Evolutionary conservation across 192 early-diverging fungal species (phyloP).

Genomic region (Coemansia reversa): DNA sequence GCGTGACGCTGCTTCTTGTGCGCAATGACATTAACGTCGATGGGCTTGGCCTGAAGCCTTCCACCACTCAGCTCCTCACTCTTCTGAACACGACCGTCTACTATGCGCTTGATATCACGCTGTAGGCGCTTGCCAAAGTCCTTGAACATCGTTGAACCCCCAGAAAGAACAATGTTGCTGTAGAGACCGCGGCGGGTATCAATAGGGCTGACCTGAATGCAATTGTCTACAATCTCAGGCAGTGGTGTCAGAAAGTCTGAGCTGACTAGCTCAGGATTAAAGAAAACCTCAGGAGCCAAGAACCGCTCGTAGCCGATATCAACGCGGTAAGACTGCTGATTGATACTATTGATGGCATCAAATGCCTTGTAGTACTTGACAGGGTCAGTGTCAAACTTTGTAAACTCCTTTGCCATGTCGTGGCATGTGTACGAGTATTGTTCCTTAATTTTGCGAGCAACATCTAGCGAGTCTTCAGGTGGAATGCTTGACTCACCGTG

Average conservation of each 20-base stretch:
- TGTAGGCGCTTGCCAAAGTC: constrained; percentile 93
- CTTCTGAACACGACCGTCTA: constrained; percentile 68
- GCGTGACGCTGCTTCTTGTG: constrained; percentile 99
- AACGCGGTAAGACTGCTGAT: constrained; percentile 81
- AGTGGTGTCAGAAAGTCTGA: constrained; percentile 95
- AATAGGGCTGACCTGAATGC: constrained; percentile 95
- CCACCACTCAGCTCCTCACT: constrained; percentile 77
- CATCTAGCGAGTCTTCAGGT: constrained; percentile 92
- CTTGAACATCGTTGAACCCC: constrained; percentile 99
- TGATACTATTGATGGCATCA: constrained; percentile 82
- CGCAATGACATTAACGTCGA: constrained; percentile 96
- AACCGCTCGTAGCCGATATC: constrained; percentile 99
- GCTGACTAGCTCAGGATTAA: constrained; percentile 97
- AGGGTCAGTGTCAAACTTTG: constrained; percentile 86
- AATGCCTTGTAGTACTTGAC: constrained; percentile 87
- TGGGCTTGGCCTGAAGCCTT: constrained; percentile 69
- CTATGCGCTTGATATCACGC: constrained; percentile 89
- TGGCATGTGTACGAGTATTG: constrained; percentile 95
- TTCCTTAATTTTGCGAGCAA: constrained; percentile 96
- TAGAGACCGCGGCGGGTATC: constrained; percentile 96
- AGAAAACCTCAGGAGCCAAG: constrained; percentile 98
- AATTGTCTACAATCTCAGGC: constrained; percentile 93
- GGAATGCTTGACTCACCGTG: constrained; percentile 93
- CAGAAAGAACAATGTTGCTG: constrained; percentile 98
- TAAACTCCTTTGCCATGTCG: constrained; percentile 96